Percentiles rank a stretch among this genome's conserved stretches.
phyloP scores from a whole-genome alignment of 1,284 basidiomycete species.

The Apiotrichum laibachii region DNA sequence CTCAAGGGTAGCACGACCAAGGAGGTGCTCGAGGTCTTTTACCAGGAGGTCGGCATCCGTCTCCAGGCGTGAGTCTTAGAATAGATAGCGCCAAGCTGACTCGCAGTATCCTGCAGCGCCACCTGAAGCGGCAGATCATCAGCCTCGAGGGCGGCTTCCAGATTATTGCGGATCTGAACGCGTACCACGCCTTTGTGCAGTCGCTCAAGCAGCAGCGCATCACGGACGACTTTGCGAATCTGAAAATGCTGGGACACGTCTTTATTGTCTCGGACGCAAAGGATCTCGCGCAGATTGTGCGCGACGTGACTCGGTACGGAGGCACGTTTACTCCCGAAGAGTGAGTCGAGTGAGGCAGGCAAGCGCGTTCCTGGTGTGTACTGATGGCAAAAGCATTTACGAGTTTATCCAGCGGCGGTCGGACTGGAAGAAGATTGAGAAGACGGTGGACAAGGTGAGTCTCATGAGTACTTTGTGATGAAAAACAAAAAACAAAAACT shows the following conservation, averaged over 20 bases:
- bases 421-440: conserved; percentile 97
- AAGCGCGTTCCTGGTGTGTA: neutral
- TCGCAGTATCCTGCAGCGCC: conserved; percentile 83
- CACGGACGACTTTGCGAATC: conserved; percentile 80
- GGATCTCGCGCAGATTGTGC: conserved; percentile 88
- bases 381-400: conserved; percentile 63
- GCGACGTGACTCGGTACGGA: conserved; percentile 89
- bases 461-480: neutral
- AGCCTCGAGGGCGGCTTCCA: conserved; percentile 90
- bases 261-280: conserved; percentile 82
- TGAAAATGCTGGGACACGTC: conserved; percentile 95
- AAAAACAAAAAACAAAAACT: too few relatives aligned
- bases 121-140: conserved; percentile 94
- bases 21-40: conserved; percentile 94
- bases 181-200: conserved; percentile 82
- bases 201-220: conserved; percentile 68
- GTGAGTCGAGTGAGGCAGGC: conserved; percentile 51
- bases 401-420: conserved; percentile 88
- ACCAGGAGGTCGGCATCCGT: conserved; percentile 92
- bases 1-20: conserved; percentile 90
- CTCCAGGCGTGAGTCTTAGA: conserved; percentile 70
- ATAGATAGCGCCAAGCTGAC: neutral
- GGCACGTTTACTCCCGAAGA: conserved; percentile 87
- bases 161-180: conserved; percentile 92
- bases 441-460: conserved; percentile 83